Percentiles rank a stretch among this genome's conserved stretches.
Conservation (phyloP, 108 stramenopile species). For the Tribonema minus region DNA sequence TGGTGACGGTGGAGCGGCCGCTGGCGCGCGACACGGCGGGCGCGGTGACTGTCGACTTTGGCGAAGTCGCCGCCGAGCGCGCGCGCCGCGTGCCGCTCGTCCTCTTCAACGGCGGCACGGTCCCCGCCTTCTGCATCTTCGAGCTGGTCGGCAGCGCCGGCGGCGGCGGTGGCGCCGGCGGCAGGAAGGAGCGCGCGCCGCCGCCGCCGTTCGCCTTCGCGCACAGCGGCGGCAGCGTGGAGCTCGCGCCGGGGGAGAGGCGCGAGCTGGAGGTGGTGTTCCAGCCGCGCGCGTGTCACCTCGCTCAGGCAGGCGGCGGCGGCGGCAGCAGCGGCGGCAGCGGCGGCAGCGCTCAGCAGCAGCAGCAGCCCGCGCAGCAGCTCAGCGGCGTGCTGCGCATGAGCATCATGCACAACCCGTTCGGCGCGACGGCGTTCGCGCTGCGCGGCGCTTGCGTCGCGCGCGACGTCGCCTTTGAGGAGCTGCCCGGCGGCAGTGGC, state of each 20-base stretch:
- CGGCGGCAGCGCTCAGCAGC: no score
- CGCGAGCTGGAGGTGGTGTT: conserved; percentile 39
- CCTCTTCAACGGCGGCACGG: conserved; percentile 59
- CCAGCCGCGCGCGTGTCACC: conserved; percentile 42
- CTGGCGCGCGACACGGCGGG: conserved; percentile 26
- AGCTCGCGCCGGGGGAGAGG: no score
- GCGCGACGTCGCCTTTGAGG: conserved; percentile 50
- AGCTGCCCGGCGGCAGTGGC: conserved; percentile 37
- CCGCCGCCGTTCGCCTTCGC: no score
- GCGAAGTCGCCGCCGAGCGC: conserved; percentile 18
- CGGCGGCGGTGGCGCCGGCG: no score
- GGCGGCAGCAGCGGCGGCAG: no score
- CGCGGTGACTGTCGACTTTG: conserved; percentile 46
- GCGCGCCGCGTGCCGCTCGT: conserved; percentile 18
- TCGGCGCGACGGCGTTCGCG: conserved; percentile 37
- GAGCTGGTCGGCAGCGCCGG: no score
- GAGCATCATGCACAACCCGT: conserved; percentile 59
- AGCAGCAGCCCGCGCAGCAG: background rate
- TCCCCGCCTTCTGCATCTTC: conserved; percentile 58
- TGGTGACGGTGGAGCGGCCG: conserved; percentile 55
- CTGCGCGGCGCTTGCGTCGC: conserved; percentile 26
- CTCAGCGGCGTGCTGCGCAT: conserved; percentile 31
- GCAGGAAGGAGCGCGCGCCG: no score
- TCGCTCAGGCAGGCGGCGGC: no score
- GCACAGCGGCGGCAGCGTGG: no score